Evolutionary conservation across 2,329 filamentous ascomycete genomes (phyloP).

Genomic region (Aureobasidium sp.): DNA sequence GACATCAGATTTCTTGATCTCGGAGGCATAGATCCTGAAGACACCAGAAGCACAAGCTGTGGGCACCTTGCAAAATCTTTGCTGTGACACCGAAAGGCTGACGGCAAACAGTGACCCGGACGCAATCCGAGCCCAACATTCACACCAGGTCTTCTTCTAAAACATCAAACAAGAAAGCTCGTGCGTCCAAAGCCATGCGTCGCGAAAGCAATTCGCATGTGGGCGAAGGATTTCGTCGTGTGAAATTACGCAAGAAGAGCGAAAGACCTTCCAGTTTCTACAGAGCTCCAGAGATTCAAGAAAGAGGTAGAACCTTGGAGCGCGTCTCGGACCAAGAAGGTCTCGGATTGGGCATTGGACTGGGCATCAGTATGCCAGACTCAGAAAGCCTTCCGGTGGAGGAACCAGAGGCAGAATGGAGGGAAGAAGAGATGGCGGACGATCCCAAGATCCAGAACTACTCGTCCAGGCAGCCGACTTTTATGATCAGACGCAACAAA

Average conservation of each 20-base stretch:
- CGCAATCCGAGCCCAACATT: neutral
- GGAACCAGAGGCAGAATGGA: neutral
- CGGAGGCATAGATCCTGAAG: neutral
- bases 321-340: neutral
- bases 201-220: neutral
- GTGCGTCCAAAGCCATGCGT: neutral
- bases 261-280: neutral
- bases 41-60: neutral
- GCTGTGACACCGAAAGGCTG: neutral
- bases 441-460: constrained; percentile 2
- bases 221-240: neutral
- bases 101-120: neutral
- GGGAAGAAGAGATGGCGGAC: constrained; percentile 2
- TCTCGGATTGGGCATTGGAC: neutral
- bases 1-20: neutral
- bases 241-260: neutral
- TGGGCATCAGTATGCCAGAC: neutral
- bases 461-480: neutral
- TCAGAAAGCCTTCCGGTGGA: neutral
- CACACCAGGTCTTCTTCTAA: neutral
- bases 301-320: neutral
- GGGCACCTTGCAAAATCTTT: neutral
- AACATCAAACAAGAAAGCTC: neutral
- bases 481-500: neutral
- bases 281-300: neutral